Evolutionary conservation across 768 basidiomycete species (phyloP).

Genomic region (Coprinopsis strossmayeri): DNA sequence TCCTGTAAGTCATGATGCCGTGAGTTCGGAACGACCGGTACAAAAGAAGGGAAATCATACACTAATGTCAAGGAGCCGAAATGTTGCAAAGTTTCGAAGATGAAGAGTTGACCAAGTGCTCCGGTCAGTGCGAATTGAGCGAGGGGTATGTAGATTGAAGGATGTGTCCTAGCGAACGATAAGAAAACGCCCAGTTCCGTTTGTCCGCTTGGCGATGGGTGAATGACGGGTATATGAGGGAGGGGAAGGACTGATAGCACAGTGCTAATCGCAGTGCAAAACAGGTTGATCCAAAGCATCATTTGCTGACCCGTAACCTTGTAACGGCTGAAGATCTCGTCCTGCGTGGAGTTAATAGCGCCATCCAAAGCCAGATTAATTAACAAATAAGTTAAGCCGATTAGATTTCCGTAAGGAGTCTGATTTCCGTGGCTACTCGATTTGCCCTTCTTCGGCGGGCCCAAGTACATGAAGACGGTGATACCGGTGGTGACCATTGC

Average conservation of each 20-base stretch:
- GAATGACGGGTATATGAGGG: constrained; percentile 77
- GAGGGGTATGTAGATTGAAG: constrained; percentile 65
- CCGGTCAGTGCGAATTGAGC: constrained; percentile 85
- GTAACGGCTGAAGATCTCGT: constrained; percentile 85
- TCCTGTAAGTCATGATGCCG: constrained; percentile 40
- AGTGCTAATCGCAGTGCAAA: constrained; percentile 70
- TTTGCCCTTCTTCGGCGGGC: constrained; percentile 38
- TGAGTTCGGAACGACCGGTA: constrained; percentile 10
- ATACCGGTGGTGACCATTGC: constrained; percentile 89
- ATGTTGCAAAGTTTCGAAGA: constrained; percentile 91
- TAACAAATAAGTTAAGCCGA: constrained; percentile 71
- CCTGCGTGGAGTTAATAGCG: constrained; percentile 91
- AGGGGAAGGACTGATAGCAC: constrained; percentile 68
- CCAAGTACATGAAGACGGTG: constrained; percentile 90
- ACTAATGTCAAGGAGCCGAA: constrained; percentile 88
- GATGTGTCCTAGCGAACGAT: constrained; percentile 72
- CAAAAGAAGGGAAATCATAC: constrained; percentile 31
- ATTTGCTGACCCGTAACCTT: constrained; percentile 86
- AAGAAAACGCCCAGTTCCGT: constrained; percentile 66
- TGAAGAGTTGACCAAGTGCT: constrained; percentile 93
- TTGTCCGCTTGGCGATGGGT: constrained; percentile 53
- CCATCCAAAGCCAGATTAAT: constrained; percentile 92
- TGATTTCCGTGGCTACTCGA: constrained; percentile 24
- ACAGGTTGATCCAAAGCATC: constrained; percentile 97
- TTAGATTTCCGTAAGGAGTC: constrained; percentile 50